A percentile compares a stretch with the other conserved stretches of the same genome.
These are phyloP conservation scores for Chaetomidium leptoderma DNA, from an alignment of 495 filamentous ascomycete species.

Conservation along the genomic window DNA sequence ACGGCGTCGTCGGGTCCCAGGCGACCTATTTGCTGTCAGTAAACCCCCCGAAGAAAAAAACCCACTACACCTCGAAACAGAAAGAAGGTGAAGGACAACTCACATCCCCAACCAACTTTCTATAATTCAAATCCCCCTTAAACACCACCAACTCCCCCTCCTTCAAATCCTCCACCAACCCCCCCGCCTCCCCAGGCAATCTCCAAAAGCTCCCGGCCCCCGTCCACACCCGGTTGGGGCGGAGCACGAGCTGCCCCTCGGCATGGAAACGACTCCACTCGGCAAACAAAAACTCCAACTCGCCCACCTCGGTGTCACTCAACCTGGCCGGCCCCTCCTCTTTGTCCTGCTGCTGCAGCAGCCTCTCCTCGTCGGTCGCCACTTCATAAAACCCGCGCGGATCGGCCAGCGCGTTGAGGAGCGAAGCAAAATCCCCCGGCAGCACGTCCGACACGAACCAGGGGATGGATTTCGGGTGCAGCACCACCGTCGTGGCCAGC, in stretches of 20 bases:
- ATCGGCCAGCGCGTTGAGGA: slow-evolving; percentile 70
- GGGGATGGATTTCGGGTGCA: slow-evolving; percentile 89
- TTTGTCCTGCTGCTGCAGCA: no score
- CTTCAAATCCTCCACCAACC: slow-evolving; percentile 73
- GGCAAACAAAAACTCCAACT: slow-evolving; percentile 71
- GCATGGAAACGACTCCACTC: slow-evolving; percentile 75
- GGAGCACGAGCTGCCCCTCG: slow-evolving; percentile 74
- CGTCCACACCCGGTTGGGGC: slow-evolving; percentile 89
- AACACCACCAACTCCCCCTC: slow-evolving; percentile 85
- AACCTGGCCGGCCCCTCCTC: slow-evolving; percentile 56
- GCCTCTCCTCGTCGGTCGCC: slow-evolving; percentile 60
- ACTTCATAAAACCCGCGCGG: slow-evolving; percentile 72
- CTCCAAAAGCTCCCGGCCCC: slow-evolving; percentile 80
- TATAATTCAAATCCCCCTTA: slow-evolving; percentile 95
- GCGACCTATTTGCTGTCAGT: slow-evolving; percentile 49
- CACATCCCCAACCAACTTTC: slow-evolving; percentile 86
- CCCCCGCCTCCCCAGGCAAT: slow-evolving; percentile 61
- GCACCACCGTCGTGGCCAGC: slow-evolving; percentile 79
- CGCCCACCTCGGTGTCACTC: slow-evolving; percentile 58
- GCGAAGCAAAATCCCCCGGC: slow-evolving; percentile 72
- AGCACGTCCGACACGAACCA: slow-evolving; percentile 98
- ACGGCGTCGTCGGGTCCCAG: slow-evolving; percentile 87
- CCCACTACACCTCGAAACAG: neutral
- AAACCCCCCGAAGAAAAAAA: neutral
- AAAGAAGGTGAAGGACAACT: slow-evolving; percentile 29